Evolutionary conservation across 2,329 filamentous ascomycete species (phyloP).

Genomic region (Lachnellula suecica): DNA sequence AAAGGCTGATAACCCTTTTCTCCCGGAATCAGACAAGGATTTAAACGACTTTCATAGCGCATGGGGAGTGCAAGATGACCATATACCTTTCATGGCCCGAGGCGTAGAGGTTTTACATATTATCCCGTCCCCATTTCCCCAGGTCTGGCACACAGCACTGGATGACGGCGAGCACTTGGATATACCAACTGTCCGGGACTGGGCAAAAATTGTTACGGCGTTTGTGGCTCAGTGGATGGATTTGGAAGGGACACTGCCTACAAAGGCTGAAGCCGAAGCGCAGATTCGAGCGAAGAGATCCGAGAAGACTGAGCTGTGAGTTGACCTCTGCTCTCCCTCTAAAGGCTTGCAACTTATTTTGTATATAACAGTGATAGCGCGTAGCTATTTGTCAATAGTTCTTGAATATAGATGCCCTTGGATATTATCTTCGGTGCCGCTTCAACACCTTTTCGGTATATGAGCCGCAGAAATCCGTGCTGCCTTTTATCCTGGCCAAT

Average conservation of each 20-base stretch:
- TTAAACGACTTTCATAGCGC: slow-evolving; percentile 45
- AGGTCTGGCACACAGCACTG: slow-evolving; percentile 80
- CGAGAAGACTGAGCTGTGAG: slow-evolving; percentile 33
- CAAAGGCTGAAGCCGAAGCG: slow-evolving; percentile 7
- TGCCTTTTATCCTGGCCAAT: no score
- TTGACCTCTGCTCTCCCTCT: slow-evolving; percentile 18
- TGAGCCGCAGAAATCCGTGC: no score
- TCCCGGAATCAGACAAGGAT: slow-evolving; percentile 61
- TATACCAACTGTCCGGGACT: slow-evolving; percentile 76
- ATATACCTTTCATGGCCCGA: slow-evolving; percentile 82
- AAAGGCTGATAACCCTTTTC: slow-evolving; percentile 54
- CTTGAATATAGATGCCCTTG: not conserved
- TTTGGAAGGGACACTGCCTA: slow-evolving; percentile 43
- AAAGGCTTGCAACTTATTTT: slow-evolving; percentile 18
- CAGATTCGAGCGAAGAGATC: slow-evolving; percentile 17
- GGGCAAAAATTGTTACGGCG: slow-evolving; percentile 78
- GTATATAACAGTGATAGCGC: slow-evolving; percentile 9
- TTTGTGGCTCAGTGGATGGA: slow-evolving; percentile 95
- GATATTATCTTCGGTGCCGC: no score
- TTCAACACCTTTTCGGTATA: no score
- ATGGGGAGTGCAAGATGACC: slow-evolving; percentile 75
- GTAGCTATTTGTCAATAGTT: no score
- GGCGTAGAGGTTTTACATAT: slow-evolving; percentile 89
- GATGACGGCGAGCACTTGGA: slow-evolving; percentile 88
- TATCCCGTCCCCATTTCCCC: slow-evolving; percentile 80